Evolutionary conservation across 768 basidiomycete species (phyloP), one percentile per base, ranked within the genome.

Genomic region (Cubamyces sp.): DNA sequence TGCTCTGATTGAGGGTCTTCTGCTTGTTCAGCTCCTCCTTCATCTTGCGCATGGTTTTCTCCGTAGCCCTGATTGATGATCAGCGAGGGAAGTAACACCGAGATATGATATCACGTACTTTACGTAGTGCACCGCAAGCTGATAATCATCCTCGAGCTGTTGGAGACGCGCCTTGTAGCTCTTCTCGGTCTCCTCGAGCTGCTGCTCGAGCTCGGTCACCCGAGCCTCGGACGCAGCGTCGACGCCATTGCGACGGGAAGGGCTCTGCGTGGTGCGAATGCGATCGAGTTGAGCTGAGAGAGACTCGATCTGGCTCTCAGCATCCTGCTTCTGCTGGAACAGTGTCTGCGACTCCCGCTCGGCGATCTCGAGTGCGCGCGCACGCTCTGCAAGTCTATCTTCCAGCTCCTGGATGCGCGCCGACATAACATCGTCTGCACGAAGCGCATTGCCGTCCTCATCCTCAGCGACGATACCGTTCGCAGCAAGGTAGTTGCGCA

Each of bases 41-140:
- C 89, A 98, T 93, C 68, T 90, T 87, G 67, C 94, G 87, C 81
- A 98, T 91, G 87, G 98, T 94, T 78, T 96, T 97, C 76, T 98
- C 97, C 1, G 96, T 98, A 47, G 94, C 94, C 83, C 92, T 94
- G 71, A 23, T 61, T 64, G 43, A 49, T n/a, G 26, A 60, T 54
- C 63, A 69, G 62, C 64, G 40, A 45, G 54, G 59, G 54, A 68
- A 60, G 51, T 9, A 6, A 41, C 59, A 28, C 52, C 62, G 14
- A 65, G 14, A 26, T 15, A 1, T 23, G 16, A 48, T 16, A 65
- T 64, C 57, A 75, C 88, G 78, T 74, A 93, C 92, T 98, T 98
- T 68, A 98, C 95, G 76, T 97, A 98, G 72, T 94, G 91, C 57
- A 98, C 96, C 15, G 97, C 96, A 54, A 96, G 86, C 70, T 95